Conservation (phyloP, 2,329 filamentous ascomycete species). For the Volutella citrinella region DNA sequence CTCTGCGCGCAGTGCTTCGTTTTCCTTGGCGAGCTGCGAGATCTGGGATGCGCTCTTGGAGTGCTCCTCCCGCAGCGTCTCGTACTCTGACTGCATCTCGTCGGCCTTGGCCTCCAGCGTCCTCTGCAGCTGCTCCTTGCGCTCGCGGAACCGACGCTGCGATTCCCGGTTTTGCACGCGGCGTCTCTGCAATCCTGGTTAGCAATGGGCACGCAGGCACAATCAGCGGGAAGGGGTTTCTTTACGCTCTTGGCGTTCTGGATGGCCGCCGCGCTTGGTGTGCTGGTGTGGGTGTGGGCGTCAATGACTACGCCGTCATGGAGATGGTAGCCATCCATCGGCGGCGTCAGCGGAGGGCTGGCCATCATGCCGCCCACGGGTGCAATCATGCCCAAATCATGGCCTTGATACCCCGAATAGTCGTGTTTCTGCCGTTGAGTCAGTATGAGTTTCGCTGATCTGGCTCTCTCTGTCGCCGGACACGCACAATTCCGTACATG, state of each 20-base stretch:
- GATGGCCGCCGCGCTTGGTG: not conserved
- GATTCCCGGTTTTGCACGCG: constrained; percentile 9
- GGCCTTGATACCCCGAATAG: constrained; percentile 1
- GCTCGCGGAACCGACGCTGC: constrained; percentile 8
- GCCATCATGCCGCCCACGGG: not conserved
- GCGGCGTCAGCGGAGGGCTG: not conserved
- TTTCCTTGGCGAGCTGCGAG: constrained; percentile 4
- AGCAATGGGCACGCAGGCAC: too few relatives aligned
- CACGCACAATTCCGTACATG: constrained; percentile 1
- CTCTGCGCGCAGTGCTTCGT: constrained; percentile 9
- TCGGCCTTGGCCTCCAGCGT: constrained; percentile 5
- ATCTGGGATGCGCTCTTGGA: constrained; percentile 4
- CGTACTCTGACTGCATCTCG: constrained; percentile 3
- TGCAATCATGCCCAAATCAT: not conserved
- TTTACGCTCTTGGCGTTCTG: constrained; percentile 3
- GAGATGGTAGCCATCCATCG: not conserved
- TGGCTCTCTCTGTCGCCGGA: not conserved
- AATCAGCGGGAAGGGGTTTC: not conserved
- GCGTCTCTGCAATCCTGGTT: constrained; percentile 4
- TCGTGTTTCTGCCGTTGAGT: not conserved
- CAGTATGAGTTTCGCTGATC: not conserved
- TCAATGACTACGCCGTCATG: not conserved
- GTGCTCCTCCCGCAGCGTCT: constrained; percentile 4
- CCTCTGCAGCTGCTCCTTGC: constrained; percentile 7
- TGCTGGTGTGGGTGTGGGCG: too few relatives aligned